Evolutionary conservation across 78 protist species (phyloP).

Genomic region (Dictyostelium citrinum): DNA sequence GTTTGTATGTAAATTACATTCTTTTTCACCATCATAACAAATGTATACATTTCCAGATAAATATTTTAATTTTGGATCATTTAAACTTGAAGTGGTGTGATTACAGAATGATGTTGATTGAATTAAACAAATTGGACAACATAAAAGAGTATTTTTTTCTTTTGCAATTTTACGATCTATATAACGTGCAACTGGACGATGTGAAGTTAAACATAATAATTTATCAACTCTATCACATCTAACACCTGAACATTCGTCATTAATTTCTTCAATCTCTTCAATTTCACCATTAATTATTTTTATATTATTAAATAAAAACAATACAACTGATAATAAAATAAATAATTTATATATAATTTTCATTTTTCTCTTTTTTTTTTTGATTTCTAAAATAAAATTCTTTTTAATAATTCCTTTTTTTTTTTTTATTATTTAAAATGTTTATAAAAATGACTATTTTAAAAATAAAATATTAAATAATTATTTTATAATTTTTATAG

Average conservation of each 20-base stretch:
- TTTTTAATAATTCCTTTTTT: not conserved
- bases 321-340: not conserved
- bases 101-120: not conserved
- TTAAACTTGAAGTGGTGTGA: not conserved
- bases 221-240: not conserved
- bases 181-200: not conserved
- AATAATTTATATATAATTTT: not conserved
- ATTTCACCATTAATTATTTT: not conserved
- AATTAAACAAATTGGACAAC: not conserved
- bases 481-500: not conserved
- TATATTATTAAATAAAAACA: not conserved
- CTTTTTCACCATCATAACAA: not conserved
- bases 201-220: not conserved
- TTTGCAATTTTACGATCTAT: not conserved
- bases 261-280: not conserved
- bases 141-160: not conserved
- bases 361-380: not conserved
- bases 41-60: not conserved
- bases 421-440: too few species aligned
- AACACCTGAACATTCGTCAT: not conserved
- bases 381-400: not conserved
- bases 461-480: too few species aligned
- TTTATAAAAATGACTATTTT: too few species aligned
- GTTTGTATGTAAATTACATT: not conserved
- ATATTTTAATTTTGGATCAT: conserved; percentile 9